These are phyloP conservation scores for Physaria fendleri DNA, from an alignment of 345 rosid genomes.

Conservation along the genomic window DNA sequence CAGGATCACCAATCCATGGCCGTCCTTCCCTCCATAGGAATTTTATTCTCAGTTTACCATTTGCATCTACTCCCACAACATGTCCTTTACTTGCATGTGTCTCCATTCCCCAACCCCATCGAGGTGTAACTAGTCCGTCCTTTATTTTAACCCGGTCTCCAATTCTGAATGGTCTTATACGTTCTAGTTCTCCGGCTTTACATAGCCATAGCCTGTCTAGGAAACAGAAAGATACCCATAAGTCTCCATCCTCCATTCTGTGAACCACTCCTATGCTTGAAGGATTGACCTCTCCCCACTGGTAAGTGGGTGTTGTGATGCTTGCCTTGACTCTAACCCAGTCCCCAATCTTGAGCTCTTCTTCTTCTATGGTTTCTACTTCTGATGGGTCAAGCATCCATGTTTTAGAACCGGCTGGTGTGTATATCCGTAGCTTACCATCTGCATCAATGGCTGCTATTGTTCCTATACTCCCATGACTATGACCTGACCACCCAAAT, in stretches of 20 bases:
- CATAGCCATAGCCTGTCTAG: constrained; percentile 90
- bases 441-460: constrained; percentile 88
- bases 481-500: constrained; percentile 95
- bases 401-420: constrained; percentile 80
- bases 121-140: constrained; percentile 68
- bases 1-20: constrained; percentile 98
- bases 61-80: constrained; percentile 92
- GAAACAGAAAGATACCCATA: constrained; percentile 87
- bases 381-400: constrained; percentile 98
- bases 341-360: constrained; percentile 72
- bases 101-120: constrained; percentile 99
- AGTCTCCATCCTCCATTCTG: constrained; percentile 69
- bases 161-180: constrained; percentile 58
- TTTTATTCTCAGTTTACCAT: constrained; percentile 80
- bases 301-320: constrained; percentile 66
- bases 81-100: constrained; percentile 86
- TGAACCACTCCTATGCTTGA: constrained; percentile 88
- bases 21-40: constrained; percentile 96
- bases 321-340: constrained; percentile 78
- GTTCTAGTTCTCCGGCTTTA: constrained; percentile 78
- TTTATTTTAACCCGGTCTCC: constrained; percentile 74
- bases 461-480: constrained; percentile 70
- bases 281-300: constrained; percentile 96
- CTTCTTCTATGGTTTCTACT: constrained; percentile 76
- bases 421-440: constrained; percentile 88